Conservation (phyloP, 2,329 filamentous ascomycete species). For the Cercospora nicotianae region DNA sequence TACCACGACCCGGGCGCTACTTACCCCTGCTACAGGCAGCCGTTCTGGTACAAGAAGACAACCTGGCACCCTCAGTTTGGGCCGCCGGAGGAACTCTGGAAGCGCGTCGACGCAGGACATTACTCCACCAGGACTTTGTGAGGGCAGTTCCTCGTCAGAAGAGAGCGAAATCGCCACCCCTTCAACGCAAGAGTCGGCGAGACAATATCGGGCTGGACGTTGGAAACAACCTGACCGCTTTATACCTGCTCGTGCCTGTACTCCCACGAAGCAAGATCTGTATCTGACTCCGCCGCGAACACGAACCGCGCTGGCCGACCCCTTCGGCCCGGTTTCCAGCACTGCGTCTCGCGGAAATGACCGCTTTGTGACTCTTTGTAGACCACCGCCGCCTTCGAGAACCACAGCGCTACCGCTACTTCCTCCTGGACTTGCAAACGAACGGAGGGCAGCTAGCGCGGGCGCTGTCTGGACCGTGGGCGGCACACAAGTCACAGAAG, state of each 20-base stretch:
- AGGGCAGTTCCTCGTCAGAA: background rate
- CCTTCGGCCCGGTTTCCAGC: slow-evolving; percentile 30
- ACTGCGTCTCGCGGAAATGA: slow-evolving; percentile 26
- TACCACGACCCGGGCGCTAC: slow-evolving; percentile 6
- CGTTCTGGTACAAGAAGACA: slow-evolving; percentile 11
- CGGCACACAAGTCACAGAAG: slow-evolving; percentile 51
- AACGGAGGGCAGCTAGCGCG: slow-evolving; percentile 53
- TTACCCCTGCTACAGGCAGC: slow-evolving; percentile 10
- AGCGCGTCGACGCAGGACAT: background rate
- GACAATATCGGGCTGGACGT: slow-evolving; percentile 28
- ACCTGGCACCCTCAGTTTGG: slow-evolving; percentile 6
- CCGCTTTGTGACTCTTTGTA: slow-evolving; percentile 28
- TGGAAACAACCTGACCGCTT: slow-evolving; percentile 56
- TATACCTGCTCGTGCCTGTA: slow-evolving; percentile 45
- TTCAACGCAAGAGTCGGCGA: slow-evolving; percentile 9
- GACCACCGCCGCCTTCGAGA: slow-evolving; percentile 13
- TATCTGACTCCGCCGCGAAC: slow-evolving; percentile 6
- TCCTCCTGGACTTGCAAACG: slow-evolving; percentile 4
- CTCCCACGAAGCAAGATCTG: slow-evolving; percentile 32
- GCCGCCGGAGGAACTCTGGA: slow-evolving; percentile 1
- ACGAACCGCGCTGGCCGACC: slow-evolving; percentile 22
- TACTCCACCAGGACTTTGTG: background rate
- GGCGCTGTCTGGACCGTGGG: slow-evolving; percentile 77
- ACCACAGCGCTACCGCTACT: slow-evolving; percentile 6
- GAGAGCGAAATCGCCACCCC: slow-evolving; percentile 2